Base-by-base conservation (phyloP, 2,329 filamentous ascomycete species). In the Akanthomyces muscarius region DNA sequence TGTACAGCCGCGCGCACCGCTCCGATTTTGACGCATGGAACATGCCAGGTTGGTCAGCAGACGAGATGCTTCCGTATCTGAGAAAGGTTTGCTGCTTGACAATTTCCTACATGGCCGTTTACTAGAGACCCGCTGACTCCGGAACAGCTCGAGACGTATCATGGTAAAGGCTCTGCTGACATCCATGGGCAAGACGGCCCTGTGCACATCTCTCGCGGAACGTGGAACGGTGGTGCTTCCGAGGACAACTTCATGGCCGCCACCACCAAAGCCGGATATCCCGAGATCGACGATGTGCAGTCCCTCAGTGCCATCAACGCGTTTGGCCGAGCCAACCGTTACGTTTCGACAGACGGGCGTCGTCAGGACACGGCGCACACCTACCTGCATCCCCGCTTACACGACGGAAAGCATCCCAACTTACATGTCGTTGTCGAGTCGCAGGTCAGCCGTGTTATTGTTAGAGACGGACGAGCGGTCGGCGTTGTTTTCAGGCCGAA, bases 141-240 rank as follows among this genome's bases (percentile, higher is more conserved):
- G 8, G 33, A 11, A 36, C 33, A 79, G 77, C 71, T 86, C 13
- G 85, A 87, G 71, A 87, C 82, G 0, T 87, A 83, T 62, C 79
- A 83, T 65, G 33, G 33, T 36, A 36, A 36, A 36, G 78, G 80
- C 5, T 69, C 77, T 70, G 58, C 75, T 54, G 73, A 74, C 6
- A 65, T 75, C 2, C 86, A 88, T 66, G 86, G 86, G 14, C 70
- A 75, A 45, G 71, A 79, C 28, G 86, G 86, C 0, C 85, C 85
- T 0, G 77, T 88, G 13, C 74, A 84, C 33, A 71, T 89, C 30
- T 84, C 82, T 0, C 75, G 78, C 28, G 82, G 83, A 21, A 78
- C 79, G 0, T 83, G 76, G 68, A 70, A 74, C 18, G 73, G 72
- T 2, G 75, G 71, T 13, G 62, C 63, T 2, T 71, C 77, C 2